These are phyloP conservation scores for Combretum micranthum DNA, from an alignment of 345 rosid genomes.

Conservation along the genomic window DNA sequence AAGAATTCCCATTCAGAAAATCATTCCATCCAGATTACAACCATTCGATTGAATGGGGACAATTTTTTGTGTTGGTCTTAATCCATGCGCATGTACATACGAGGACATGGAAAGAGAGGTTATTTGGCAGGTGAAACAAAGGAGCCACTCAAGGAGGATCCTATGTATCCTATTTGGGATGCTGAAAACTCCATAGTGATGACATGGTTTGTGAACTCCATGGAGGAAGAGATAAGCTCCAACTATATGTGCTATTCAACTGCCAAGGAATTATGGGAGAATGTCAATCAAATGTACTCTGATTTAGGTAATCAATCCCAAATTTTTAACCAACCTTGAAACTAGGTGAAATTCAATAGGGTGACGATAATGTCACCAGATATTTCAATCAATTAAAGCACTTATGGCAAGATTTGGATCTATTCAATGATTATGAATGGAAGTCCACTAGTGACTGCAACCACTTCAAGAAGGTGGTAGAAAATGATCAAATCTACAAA, in stretches of 20 bases:
- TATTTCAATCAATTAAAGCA: constrained; percentile 5
- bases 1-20: not conserved
- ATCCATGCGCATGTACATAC: constrained; percentile 1
- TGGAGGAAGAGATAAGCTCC: constrained; percentile 4
- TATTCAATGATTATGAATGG: constrained; percentile 8
- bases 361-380: constrained; percentile 4
- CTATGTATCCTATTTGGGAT: not conserved
- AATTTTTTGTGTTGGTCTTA: constrained; percentile 2
- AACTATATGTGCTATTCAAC: constrained; percentile 8
- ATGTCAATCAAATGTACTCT: constrained; percentile 1
- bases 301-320: constrained; percentile 6
- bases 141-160: not conserved
- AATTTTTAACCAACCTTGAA: constrained; percentile 1
- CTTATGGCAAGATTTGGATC: constrained; percentile 9
- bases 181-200: constrained; percentile 12
- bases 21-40: constrained; percentile 3
- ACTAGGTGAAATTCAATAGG: not conserved
- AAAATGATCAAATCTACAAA: constrained; percentile 1
- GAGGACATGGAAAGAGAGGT: not conserved
- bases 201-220: constrained; percentile 5
- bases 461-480: not conserved
- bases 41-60: not conserved
- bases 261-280: constrained; percentile 11
- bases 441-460: not conserved
- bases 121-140: not conserved